Conservation (phyloP, 2,329 filamentous ascomycete species). For the Aspergillus chevalieri region DNA sequence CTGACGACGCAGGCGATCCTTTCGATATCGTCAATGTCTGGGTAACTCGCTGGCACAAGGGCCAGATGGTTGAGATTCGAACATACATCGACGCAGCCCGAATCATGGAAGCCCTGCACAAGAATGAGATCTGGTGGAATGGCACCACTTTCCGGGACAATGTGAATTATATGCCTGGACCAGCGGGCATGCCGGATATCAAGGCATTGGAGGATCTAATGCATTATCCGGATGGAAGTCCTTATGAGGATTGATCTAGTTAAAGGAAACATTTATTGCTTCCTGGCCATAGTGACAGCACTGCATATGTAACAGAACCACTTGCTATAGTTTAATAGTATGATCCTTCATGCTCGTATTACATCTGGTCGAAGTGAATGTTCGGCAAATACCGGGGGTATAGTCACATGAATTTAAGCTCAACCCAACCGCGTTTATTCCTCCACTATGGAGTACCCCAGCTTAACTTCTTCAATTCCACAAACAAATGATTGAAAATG, state of each 20-base stretch:
- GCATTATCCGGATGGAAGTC: conserved; percentile 23
- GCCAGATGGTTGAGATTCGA: conserved; percentile 29
- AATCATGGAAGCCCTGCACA: conserved; percentile 24
- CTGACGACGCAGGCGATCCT: conserved; percentile 13
- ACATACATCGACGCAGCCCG: conserved; percentile 26
- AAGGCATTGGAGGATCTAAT: conserved; percentile 19
- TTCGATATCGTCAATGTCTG: conserved; percentile 31
- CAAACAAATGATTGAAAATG: background rate
- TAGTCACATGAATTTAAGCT: background rate
- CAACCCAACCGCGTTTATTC: background rate
- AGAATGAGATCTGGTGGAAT: conserved; percentile 32
- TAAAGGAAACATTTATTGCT: too few relatives aligned
- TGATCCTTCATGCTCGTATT: too few relatives aligned
- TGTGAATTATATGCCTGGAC: conserved; percentile 26
- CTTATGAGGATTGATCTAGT: conserved; percentile 14
- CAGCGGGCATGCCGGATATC: conserved; percentile 27
- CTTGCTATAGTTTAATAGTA: too few relatives aligned
- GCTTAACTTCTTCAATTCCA: background rate
- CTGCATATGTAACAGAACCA: too few relatives aligned
- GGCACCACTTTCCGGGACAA: conserved; percentile 22
- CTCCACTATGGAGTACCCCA: background rate
- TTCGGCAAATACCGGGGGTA: background rate
- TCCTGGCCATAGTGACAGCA: too few relatives aligned
- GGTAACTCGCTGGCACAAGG: conserved; percentile 26
- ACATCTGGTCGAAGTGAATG: background rate